phyloP scores from a whole-genome alignment of 495 filamentous ascomycete species.

The Penicillium samsonianum region DNA sequence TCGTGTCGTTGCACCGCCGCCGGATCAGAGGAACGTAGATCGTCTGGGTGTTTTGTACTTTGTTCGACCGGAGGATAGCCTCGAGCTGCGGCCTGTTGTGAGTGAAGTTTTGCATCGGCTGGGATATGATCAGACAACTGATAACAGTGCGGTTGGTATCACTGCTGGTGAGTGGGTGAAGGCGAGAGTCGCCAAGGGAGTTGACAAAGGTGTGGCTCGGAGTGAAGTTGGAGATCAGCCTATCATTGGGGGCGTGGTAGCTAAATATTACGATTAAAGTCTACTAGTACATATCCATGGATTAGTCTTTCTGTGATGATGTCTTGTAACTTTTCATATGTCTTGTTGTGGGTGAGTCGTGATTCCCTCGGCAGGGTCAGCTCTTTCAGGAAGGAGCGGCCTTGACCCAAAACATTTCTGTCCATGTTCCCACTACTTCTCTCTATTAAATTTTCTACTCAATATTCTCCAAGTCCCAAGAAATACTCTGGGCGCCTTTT shows the following conservation, averaged over 20 bases:
- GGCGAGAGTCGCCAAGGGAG: conserved; percentile 32
- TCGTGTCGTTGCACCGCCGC: conserved; percentile 49
- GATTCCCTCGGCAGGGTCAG: no score
- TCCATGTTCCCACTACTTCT: no score
- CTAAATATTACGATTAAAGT: conserved; percentile 8
- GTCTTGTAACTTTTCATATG: no score
- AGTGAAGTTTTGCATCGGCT: conserved; percentile 27
- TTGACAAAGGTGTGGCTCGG: conserved; percentile 1
- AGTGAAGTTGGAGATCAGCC: conserved; percentile 7
- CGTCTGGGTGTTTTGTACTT: conserved; percentile 54
- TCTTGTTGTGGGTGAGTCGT: no score
- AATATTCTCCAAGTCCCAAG: no score
- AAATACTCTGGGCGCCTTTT: no score
- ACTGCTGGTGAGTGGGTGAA: conserved; percentile 46
- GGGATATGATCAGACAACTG: conserved; percentile 28
- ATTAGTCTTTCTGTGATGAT: no score
- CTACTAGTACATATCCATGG: no score
- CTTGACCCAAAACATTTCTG: no score
- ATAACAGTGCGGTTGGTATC: conserved; percentile 38
- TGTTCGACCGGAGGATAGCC: conserved; percentile 40
- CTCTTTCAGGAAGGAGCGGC: no score
- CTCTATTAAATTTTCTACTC: no score
- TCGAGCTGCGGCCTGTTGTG: conserved; percentile 33
- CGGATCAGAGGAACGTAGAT: conserved; percentile 49
- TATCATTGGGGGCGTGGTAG: conserved; percentile 4